Percentiles rank a stretch among this genome's conserved stretches.
Conservation (phyloP, 2,329 filamentous ascomycete genomes). For the Nothophoma quercina region DNA sequence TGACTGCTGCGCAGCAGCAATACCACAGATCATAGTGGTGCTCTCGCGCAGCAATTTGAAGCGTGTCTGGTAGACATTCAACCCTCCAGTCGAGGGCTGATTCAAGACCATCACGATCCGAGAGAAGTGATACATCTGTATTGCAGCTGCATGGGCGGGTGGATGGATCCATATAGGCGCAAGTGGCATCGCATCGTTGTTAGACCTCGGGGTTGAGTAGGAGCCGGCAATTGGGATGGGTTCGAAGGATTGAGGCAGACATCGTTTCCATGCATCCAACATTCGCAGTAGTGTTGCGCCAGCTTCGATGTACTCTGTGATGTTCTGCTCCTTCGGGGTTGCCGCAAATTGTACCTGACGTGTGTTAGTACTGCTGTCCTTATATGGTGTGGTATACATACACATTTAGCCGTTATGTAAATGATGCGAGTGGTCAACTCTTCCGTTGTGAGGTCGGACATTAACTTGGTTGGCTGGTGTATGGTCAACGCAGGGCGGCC, state of each 20-base stretch:
- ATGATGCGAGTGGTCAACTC: slow-evolving; percentile 63
- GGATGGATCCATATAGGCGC: slow-evolving; percentile 39
- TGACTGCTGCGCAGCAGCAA: slow-evolving; percentile 54
- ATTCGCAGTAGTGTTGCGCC: slow-evolving; percentile 57
- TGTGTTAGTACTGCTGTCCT: slow-evolving; percentile 37
- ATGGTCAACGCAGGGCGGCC: slow-evolving; percentile 64
- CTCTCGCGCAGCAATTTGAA: slow-evolving; percentile 56
- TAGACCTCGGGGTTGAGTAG: slow-evolving; percentile 16
- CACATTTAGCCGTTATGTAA: slow-evolving; percentile 64
- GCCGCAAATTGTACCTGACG: slow-evolving; percentile 61
- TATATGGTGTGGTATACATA: slow-evolving; percentile 58
- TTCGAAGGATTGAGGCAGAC: slow-evolving; percentile 53
- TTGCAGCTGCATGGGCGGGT: slow-evolving; percentile 50
- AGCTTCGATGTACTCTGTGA: slow-evolving; percentile 50
- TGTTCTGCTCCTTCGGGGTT: slow-evolving; percentile 54
- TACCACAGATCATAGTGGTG: slow-evolving; percentile 59
- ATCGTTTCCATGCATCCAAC: slow-evolving; percentile 59
- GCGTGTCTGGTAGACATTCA: slow-evolving; percentile 56
- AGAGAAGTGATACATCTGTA: slow-evolving; percentile 63
- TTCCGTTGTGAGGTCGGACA: slow-evolving; percentile 57
- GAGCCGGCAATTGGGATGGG: slow-evolving; percentile 46
- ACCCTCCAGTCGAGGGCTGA: slow-evolving; percentile 59
- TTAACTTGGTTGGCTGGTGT: slow-evolving; percentile 62
- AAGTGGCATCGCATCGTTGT: slow-evolving; percentile 13
- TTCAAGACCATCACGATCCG: slow-evolving; percentile 62